A percentile compares a stretch with the other conserved stretches of the same genome.
Evolutionary conservation across 768 basidiomycete species (phyloP).

Genomic region (Naganishia randhawae): DNA sequence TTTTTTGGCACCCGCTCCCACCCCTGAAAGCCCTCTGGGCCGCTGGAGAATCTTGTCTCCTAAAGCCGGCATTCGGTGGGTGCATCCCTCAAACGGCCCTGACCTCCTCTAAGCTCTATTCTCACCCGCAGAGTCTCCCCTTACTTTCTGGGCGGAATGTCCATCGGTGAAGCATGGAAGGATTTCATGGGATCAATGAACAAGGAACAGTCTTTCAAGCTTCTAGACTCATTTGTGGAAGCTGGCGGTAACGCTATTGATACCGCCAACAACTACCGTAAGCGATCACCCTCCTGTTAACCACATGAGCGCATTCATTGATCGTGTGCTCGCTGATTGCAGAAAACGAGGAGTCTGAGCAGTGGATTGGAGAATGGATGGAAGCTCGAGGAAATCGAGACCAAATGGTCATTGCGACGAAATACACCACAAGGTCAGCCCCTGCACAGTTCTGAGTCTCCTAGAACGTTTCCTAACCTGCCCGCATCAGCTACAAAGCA

Average conservation of each 20-base stretch:
- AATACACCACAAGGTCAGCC: conserved; percentile 37
- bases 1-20: conserved; percentile 18
- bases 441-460: not conserved
- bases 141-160: conserved; percentile 14
- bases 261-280: conserved; percentile 44
- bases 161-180: conserved; percentile 30
- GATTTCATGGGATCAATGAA: conserved; percentile 52
- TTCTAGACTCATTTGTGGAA: conserved; percentile 54
- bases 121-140: conserved; percentile 5
- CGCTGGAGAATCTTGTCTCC: conserved; percentile 23
- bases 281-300: not conserved
- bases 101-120: not conserved
- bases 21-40: conserved; percentile 27
- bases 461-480: not conserved
- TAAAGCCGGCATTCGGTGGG: conserved; percentile 13
- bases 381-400: conserved; percentile 53
- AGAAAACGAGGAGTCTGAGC: conserved; percentile 57
- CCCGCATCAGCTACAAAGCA: conserved; percentile 13
- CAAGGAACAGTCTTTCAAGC: conserved; percentile 54
- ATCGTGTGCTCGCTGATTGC: not conserved
- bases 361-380: conserved; percentile 58
- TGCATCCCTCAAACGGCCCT: not conserved
- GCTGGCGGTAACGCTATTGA: conserved; percentile 59
- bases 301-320: not conserved
- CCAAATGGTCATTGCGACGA: conserved; percentile 56